phyloP scores from a whole-genome alignment of 352 stramenopile genomes.

The Nothophytophthora sp. region DNA sequence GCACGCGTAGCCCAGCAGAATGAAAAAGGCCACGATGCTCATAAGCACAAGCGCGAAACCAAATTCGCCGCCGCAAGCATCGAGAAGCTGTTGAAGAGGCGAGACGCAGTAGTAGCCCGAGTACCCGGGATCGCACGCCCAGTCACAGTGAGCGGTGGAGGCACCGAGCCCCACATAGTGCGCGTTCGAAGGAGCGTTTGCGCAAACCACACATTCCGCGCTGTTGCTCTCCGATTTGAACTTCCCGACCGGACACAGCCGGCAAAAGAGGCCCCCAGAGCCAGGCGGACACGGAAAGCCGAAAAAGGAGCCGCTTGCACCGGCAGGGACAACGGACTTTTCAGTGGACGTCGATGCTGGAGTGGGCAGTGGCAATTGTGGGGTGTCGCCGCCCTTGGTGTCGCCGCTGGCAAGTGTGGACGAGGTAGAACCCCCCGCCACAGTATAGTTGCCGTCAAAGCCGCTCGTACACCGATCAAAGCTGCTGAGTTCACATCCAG shows the following conservation, averaged over 20 bases:
- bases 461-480: slow-evolving; percentile 65
- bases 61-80: slow-evolving; percentile 75
- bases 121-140: slow-evolving; percentile 79
- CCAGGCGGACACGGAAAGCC: slow-evolving; percentile 79
- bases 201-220: slow-evolving; percentile 63
- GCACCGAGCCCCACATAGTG: slow-evolving; percentile 60
- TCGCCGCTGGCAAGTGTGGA: slow-evolving; percentile 20
- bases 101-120: slow-evolving; percentile 73
- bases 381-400: slow-evolving; percentile 11
- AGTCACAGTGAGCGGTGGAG: slow-evolving; percentile 58
- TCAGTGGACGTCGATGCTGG: slow-evolving; percentile 15
- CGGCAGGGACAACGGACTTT: slow-evolving; percentile 33
- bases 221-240: slow-evolving; percentile 84
- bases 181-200: slow-evolving; percentile 64
- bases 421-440: slow-evolving; percentile 53
- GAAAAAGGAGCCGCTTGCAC: slow-evolving; percentile 67
- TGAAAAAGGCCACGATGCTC: slow-evolving; percentile 69
- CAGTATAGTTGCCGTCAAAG: slow-evolving; percentile 83
- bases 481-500: slow-evolving; percentile 61
- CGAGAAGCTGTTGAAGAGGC: slow-evolving; percentile 72
- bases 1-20: slow-evolving; percentile 71
- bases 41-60: slow-evolving; percentile 70
- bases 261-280: slow-evolving; percentile 73
- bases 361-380: slow-evolving; percentile 11
- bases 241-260: slow-evolving; percentile 53